Conservation (phyloP, 1,284 basidiomycete species). For the Rhodotorula mucilaginosa region DNA sequence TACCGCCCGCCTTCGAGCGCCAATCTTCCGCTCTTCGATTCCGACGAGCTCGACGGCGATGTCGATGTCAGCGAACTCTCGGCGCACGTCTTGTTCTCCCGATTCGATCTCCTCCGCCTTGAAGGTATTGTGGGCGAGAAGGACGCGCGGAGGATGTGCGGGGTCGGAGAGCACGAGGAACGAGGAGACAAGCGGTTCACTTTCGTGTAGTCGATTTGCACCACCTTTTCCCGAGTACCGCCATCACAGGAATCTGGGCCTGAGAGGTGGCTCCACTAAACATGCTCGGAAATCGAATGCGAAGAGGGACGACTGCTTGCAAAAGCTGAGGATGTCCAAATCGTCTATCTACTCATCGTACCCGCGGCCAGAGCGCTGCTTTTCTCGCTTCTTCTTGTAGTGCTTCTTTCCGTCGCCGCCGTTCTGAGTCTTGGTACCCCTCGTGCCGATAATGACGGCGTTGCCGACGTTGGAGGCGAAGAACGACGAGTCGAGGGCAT, state of each 20-base stretch:
- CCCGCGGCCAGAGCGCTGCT: slow-evolving; percentile 84
- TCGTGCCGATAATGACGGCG: slow-evolving; percentile 43
- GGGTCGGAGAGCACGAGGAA: slow-evolving; percentile 5
- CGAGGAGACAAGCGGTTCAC: slow-evolving; percentile 29
- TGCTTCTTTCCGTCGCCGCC: slow-evolving; percentile 67
- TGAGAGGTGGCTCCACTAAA: too few species aligned
- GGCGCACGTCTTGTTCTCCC: slow-evolving; percentile 74
- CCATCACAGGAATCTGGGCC: too few species aligned
- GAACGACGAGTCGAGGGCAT: slow-evolving; percentile 75
- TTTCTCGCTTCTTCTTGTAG: slow-evolving; percentile 78
- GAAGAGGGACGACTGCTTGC: neutral
- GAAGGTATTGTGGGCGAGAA: slow-evolving; percentile 32
- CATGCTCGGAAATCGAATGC: too few species aligned
- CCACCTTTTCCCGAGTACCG: neutral
- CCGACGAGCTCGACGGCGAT: slow-evolving; percentile 40
- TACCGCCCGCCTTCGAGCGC: slow-evolving; percentile 83
- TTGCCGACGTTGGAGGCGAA: slow-evolving; percentile 63
- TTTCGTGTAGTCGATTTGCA: slow-evolving; percentile 19
- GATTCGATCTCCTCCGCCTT: slow-evolving; percentile 80
- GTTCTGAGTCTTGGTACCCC: slow-evolving; percentile 48
- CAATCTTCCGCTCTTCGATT: slow-evolving; percentile 55
- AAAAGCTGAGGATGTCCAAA: neutral
- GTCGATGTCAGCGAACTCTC: slow-evolving; percentile 70
- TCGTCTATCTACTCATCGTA: slow-evolving; percentile 59
- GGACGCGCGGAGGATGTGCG: slow-evolving; percentile 37